These are phyloP conservation scores for Drechslerella coelobrocha DNA, from an alignment of 2,329 filamentous ascomycete species.

Conservation along the genomic window DNA sequence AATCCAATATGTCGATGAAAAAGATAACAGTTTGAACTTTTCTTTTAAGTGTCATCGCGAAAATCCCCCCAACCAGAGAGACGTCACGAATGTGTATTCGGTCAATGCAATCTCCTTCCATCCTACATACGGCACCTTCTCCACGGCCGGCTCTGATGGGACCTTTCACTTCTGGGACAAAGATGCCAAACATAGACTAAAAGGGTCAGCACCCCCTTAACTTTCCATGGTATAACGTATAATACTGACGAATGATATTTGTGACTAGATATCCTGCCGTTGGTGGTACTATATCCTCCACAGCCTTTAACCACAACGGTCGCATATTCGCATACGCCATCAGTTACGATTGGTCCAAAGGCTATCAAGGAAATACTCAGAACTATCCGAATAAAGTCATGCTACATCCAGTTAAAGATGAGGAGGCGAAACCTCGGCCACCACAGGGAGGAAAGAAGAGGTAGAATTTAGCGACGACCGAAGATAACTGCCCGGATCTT, in stretches of 20 bases:
- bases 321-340: constrained; percentile 86
- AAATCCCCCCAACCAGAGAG: constrained; percentile 68
- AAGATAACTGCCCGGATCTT: too few relatives aligned
- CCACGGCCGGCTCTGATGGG: constrained; percentile 90
- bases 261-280: constrained; percentile 71
- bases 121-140: constrained; percentile 96
- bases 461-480: constrained; percentile 1
- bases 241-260: not conserved
- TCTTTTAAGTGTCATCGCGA: constrained; percentile 99
- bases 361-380: constrained; percentile 81
- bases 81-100: constrained; percentile 85
- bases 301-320: constrained; percentile 87
- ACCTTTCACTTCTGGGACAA: constrained; percentile 98
- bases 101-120: constrained; percentile 99
- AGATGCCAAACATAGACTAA: constrained; percentile 84
- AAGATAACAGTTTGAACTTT: constrained; percentile 85
- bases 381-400: constrained; percentile 80
- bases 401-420: constrained; percentile 76
- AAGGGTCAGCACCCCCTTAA: constrained; percentile 63
- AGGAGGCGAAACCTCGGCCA: constrained; percentile 66
- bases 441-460: constrained; percentile 47
- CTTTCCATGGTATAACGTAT: not conserved
- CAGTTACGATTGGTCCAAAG: constrained; percentile 98
- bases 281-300: constrained; percentile 85
- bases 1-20: constrained; percentile 98